Evolutionary conservation across 306 rosid species (phyloP), one percentile per base, ranked within the genome.

Genomic region (Heteromeles arbutifolia): DNA sequence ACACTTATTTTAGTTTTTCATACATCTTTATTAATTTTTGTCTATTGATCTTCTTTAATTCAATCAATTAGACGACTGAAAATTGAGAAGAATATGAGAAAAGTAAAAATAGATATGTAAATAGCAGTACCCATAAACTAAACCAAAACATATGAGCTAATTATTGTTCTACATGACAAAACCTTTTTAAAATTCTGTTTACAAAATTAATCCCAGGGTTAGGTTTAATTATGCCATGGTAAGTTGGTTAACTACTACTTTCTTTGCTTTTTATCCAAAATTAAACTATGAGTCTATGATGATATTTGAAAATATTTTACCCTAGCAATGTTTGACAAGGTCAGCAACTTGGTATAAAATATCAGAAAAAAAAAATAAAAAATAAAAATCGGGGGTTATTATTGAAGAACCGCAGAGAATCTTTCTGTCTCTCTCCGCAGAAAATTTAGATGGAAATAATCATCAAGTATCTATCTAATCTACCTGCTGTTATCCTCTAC

Each of bases 321-420:
- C 64, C 22, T 57, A 10, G 28, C 11, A 21, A 8, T 21, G 62
- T 22, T 78, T 78, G 86, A 78, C 83, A 34, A 34, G 58, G 80
- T 70, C 83, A 82, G 24, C 69, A 32, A 62, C 68, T 25, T 25
- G 74, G 22, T 11, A 41, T 11, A 63, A 24, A n/a, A 48, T 4
- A 22, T 29, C 19, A 31, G 7, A 12, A 45, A 24, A 29, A 58
- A 14, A 26, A 43, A 64, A 11, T 1, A 32, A 52, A 65, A 26
- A 58, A 48, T 59, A 59, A 41, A 22, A 37, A 26, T 65, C 77
- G n/a, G 29, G 50, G 18, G 43, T 61, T 61, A 64, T 82, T 43
- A 78, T 78, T 70, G 80, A 31, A 41, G 72, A 44, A 65, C 22
- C 66, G 65, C 43, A 48, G 80, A 78, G 86, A 78, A 78, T 82